These are phyloP conservation scores for Zygosaccharomyces siamensis DNA, from an alignment of 805 yeast genomes.

Conservation along the genomic window DNA sequence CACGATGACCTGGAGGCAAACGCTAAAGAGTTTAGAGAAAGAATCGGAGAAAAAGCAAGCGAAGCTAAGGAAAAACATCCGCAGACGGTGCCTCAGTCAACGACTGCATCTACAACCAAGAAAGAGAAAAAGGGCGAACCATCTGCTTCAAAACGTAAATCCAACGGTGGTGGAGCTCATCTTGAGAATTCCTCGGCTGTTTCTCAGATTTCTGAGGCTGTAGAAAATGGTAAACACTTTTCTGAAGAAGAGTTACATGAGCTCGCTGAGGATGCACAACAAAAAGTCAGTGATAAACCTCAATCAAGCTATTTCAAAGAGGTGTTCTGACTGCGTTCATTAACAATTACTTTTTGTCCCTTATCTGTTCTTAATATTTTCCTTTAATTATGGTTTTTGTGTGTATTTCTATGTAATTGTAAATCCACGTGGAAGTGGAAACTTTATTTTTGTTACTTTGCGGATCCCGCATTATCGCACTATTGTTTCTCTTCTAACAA, in stretches of 20 bases:
- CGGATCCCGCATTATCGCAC: no score
- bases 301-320: slow-evolving; percentile 27
- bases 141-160: neutral
- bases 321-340: slow-evolving; percentile 17
- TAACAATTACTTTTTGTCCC: neutral
- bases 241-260: slow-evolving; percentile 7
- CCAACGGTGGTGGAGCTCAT: neutral
- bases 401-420: slow-evolving; percentile 1
- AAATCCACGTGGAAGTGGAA: slow-evolving; percentile 1
- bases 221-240: neutral
- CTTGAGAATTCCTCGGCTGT: neutral
- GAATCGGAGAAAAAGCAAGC: slow-evolving; percentile 17
- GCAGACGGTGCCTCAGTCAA: neutral
- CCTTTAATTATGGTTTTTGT: neutral
- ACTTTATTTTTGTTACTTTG: neutral
- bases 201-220: neutral
- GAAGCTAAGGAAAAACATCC: slow-evolving; percentile 10
- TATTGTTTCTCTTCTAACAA: neutral
- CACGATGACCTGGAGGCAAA: slow-evolving; percentile 6
- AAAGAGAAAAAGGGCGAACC: neutral
- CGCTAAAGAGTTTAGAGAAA: neutral
- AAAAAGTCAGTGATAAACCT: slow-evolving; percentile 3
- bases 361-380: neutral
- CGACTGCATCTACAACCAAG: neutral
- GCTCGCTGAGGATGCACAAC: slow-evolving; percentile 14